Base-by-base conservation (phyloP, 2,329 filamentous ascomycete species). In the Fusarium pseudocircinatum region DNA sequence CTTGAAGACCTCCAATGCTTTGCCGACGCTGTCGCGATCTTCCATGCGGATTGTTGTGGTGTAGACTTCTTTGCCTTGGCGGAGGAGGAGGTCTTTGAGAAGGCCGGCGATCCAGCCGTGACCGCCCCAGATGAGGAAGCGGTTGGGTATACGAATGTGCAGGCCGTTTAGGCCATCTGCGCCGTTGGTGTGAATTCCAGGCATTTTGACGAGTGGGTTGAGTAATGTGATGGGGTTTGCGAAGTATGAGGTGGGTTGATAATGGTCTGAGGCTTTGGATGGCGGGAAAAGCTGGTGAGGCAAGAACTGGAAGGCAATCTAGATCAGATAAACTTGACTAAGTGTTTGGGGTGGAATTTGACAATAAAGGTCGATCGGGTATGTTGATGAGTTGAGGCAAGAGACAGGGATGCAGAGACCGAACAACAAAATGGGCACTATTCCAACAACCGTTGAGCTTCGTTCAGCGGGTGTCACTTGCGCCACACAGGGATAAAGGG, bases 11-110 rank as follows among this genome's bases (percentile, higher is more conserved):
- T 89, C 85, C 32, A 93, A 84, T 78, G 89, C 87, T 50, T 84
- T 82, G 60, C 87, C 79, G 63, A 92, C 90, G 85, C 70, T 88
- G 85, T 76, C 91, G 85, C 37, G 14, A 30, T 62, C 39, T 80
- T 93, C 88, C 90, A 92, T 92, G 75, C 90, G 90, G 60, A 90
- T 83, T 8, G 87, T 90, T 22, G 90, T 92, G 59, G 83, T 85
- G 77, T 85, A 81, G 46, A 91, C 90, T 61, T 89, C 85, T 82
- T 91, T 90, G 78, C 88, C 89, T 78, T 91, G 87, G 65, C 81
- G 79, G 78, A 89, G 83, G 56, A 93, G 85, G 32, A 92, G 83
- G 26, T 79, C 75, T 80, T 90, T 87, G 58, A 93, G 85, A 75
- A 91, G 89, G 60, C 88, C 86, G 49, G 89, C 89, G 62, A 91